phyloP scores from a whole-genome alignment of 1,139 yeast species.

The Protomyces gravidus region DNA sequence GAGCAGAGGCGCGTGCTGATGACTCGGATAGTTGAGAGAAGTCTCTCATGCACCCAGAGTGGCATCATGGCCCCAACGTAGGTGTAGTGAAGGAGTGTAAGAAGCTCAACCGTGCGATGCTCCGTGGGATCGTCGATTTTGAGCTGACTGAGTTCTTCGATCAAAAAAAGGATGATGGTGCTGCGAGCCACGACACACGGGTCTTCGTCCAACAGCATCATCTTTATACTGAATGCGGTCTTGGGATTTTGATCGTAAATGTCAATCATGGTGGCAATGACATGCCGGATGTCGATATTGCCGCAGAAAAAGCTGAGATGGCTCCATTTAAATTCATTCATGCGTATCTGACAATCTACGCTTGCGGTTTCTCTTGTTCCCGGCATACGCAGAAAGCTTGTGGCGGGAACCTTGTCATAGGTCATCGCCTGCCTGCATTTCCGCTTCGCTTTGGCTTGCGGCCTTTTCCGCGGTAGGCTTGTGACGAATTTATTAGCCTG shows the following conservation, averaged over 20 bases:
- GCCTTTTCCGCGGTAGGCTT: slow-evolving; percentile 11
- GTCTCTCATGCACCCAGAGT: slow-evolving; percentile 20
- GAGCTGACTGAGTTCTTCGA: slow-evolving; percentile 14
- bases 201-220: slow-evolving; percentile 17
- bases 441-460: slow-evolving; percentile 10
- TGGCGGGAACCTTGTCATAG: neutral
- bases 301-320: slow-evolving; percentile 23
- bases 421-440: slow-evolving; percentile 4
- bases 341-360: slow-evolving; percentile 2
- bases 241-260: slow-evolving; percentile 13
- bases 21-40: slow-evolving; percentile 15
- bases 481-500: slow-evolving; percentile 19
- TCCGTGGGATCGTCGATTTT: slow-evolving; percentile 2
- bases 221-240: slow-evolving; percentile 4
- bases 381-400: neutral
- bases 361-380: neutral
- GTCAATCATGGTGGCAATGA: slow-evolving; percentile 19
- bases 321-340: slow-evolving; percentile 7
- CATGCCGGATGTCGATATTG: slow-evolving; percentile 23
- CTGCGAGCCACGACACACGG: slow-evolving; percentile 22
- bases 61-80: slow-evolving; percentile 27
- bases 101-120: slow-evolving; percentile 2
- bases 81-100: slow-evolving; percentile 21
- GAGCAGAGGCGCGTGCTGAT: slow-evolving; percentile 18
- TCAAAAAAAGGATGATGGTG: slow-evolving; percentile 10